Evolutionary conservation across 2,329 filamentous ascomycete genomes (phyloP), one percentile per base, ranked within the genome.

Genomic region (Juglanconis juglandina): DNA sequence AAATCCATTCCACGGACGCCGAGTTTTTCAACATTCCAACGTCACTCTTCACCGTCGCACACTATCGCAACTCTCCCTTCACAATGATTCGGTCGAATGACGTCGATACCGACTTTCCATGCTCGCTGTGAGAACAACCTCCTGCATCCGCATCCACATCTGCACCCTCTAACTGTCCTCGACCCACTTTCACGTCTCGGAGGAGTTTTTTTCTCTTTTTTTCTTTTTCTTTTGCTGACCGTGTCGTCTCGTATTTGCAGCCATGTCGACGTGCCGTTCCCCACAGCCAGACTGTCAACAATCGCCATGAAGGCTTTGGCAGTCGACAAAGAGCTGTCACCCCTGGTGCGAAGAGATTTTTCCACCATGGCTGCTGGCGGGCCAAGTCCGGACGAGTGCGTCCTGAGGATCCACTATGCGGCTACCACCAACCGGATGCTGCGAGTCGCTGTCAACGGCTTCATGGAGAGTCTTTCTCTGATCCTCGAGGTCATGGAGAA

Each of bases 391-490:
- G 70, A 71, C 46, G 68, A 72, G 17, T 75, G 70, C 30, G 75
- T 93, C 4, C 79, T 98, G 53, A 81, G 83, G 62, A 89, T 91
- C 9, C 83, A 89, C 62, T 98, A 98, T 76, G 84, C 82, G 58
- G 95, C 95, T 1, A 92, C 92, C 0, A 98, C 95, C 24, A 96
- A 97, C 72, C 88, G 95, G 67, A 98, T 98, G 94, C 82, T 99
- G 60, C 88, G 95, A 49, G 95, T 99, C 2, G 91, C 94, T 3
- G 93, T 97, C 59, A 98, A 98, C 76, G 92, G 92, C 9, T 97
- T 97, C 75, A 92, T 98, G 81, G 94, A 98, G 69, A 96, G 89
- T 67, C 74, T 97, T 59, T 86, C 87, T 56, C 86, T 97, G 5
- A 88, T 97, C 1, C 74, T 97, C 47, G 90, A 92, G 58, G 90